Conservation (phyloP, 2,329 filamentous ascomycete species). For the Hypomyces rosellus region DNA sequence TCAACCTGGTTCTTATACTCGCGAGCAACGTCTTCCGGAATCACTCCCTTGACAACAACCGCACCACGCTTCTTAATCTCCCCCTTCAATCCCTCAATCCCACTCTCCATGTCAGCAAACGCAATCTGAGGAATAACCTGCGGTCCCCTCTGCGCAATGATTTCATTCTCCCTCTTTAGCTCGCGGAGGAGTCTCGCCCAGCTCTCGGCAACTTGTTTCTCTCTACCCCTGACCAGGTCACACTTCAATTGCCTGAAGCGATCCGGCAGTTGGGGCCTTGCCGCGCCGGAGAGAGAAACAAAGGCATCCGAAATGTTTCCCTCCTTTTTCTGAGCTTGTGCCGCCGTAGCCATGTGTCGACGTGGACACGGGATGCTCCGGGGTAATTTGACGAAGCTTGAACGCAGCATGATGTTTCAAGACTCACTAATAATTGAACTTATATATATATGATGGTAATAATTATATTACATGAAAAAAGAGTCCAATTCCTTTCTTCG, state of each 20-base stretch:
- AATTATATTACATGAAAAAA: background rate
- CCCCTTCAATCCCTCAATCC: slow-evolving; percentile 28
- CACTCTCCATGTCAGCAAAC: slow-evolving; percentile 38
- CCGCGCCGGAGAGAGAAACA: slow-evolving; percentile 47
- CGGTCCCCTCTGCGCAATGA: slow-evolving; percentile 39
- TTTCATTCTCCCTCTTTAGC: slow-evolving; percentile 41
- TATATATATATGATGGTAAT: background rate
- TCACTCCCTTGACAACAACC: slow-evolving; percentile 58
- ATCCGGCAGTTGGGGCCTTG: slow-evolving; percentile 42
- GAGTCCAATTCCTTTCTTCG: background rate
- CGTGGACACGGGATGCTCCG: slow-evolving; percentile 5
- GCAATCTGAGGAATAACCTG: slow-evolving; percentile 47
- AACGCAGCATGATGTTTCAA: slow-evolving; percentile 12
- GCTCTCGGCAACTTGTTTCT: slow-evolving; percentile 38
- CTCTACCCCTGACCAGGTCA: slow-evolving; percentile 43
- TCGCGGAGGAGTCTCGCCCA: slow-evolving; percentile 43
- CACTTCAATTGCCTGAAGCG: slow-evolving; percentile 52
- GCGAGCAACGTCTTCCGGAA: slow-evolving; percentile 57
- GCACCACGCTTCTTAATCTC: slow-evolving; percentile 57
- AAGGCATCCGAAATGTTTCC: slow-evolving; percentile 60
- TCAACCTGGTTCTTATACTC: slow-evolving; percentile 59
- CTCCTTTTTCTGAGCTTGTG: slow-evolving; percentile 31
- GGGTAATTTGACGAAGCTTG: slow-evolving; percentile 7
- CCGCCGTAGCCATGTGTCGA: slow-evolving; percentile 7
- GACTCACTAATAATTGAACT: no score